Base-by-base conservation (phyloP, 2,329 filamentous ascomycete species). In the Acephala macrosclerotiorum region DNA sequence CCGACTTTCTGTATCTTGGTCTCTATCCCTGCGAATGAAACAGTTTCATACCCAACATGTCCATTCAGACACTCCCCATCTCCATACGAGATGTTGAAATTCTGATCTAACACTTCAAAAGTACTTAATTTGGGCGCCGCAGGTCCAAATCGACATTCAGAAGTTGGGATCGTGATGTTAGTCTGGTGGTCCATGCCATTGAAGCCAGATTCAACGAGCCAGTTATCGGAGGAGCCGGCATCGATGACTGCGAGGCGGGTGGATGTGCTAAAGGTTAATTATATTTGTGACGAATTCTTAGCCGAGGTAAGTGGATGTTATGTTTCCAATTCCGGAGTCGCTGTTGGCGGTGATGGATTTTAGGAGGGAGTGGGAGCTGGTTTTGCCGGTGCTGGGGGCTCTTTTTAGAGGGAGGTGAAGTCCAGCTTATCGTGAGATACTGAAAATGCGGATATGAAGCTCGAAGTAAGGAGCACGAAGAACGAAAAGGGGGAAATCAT, bases 61-160 rank as follows among this genome's bases (percentile, higher is more conserved):
- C 42, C 42, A n/a, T 45, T 45, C 2, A 45, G 42, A n/a, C 20
- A 45, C 20, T 45, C 42, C 16, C 42, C 42, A n/a, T 45, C 42
- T 14, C 16, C 42, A n/a, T 45, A 45, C 8, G 42, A 45, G 42
- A 45, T 45, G 42, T 45, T 45, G 42, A 45, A 45, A n/a, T 45
- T 45, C 8, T 2, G 3, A n/a, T 45, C n/a, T 14, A 45, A n/a
- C 12, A n/a, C 16, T 7, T 14, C 8, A n/a, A 45, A 45, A n/a
- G 42, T 45, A 3, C 3, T n/a, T 3, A n/a, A 45, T 2, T n/a
- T 14, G 2, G 42, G 42, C 6, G 20, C n/a, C 16, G 42, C 16
- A n/a, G n/a, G 42, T 3, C 42, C 42, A 8, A 45, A 45, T 2
- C 8, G 42, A n/a, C 42, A 45, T 45, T 45, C 42, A 7, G 12